A percentile compares a stretch with the other conserved stretches of the same genome.
Conservation (phyloP, 2,329 filamentous ascomycete genomes). For the Fusarium tanahbumbuense region DNA sequence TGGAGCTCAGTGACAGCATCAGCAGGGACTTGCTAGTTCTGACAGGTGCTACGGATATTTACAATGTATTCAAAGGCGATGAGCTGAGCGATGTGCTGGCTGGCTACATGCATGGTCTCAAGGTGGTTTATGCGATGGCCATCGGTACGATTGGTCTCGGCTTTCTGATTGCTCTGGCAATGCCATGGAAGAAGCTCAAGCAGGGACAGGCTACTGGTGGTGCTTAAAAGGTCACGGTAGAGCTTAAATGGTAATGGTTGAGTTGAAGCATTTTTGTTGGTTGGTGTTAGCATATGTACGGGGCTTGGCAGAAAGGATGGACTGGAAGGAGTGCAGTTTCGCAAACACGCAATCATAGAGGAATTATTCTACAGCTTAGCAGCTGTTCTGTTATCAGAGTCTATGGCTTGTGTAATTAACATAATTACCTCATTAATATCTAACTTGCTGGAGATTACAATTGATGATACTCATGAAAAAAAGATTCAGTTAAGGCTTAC, state of each 20-base stretch:
- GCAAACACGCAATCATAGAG: background rate
- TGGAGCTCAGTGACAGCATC: constrained; percentile 6
- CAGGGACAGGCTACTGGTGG: constrained; percentile 1
- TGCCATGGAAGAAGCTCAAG: constrained; percentile 8
- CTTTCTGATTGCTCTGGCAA: constrained; percentile 7
- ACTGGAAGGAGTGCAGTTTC: background rate
- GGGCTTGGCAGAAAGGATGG: background rate
- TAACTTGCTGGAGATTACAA: too few relatives aligned
- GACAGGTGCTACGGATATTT: constrained; percentile 9
- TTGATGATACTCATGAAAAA: too few relatives aligned
- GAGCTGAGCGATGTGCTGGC: constrained; percentile 2
- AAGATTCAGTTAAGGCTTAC: too few relatives aligned
- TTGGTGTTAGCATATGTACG: background rate
- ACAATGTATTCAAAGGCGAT: constrained; percentile 5
- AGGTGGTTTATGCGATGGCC: constrained; percentile 6
- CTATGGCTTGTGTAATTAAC: too few relatives aligned
- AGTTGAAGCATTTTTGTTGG: background rate
- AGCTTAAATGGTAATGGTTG: background rate
- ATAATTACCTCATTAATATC: too few relatives aligned
- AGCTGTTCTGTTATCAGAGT: too few relatives aligned
- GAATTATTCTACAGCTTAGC: background rate
- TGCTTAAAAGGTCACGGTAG: background rate
- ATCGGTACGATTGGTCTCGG: constrained; percentile 3
- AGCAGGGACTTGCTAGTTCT: background rate
- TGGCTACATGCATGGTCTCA: constrained; percentile 12